A percentile compares a stretch with the other conserved stretches of the same genome.
These are phyloP conservation scores for Heimioporus sp. DNA, from an alignment of 768 basidiomycete genomes.

Conservation along the genomic window DNA sequence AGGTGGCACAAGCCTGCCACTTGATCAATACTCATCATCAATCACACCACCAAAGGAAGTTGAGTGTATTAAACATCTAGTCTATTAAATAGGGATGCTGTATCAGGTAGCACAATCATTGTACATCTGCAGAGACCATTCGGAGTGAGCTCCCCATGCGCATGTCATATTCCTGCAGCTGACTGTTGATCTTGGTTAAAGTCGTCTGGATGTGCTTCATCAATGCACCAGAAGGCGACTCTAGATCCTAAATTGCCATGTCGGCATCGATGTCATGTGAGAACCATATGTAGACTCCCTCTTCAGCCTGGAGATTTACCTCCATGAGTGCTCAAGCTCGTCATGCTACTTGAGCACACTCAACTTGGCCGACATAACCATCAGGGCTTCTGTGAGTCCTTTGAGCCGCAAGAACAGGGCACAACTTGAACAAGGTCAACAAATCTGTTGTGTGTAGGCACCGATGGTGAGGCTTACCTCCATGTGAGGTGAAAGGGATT, in stretches of 20 bases:
- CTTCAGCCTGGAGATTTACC: conserved; percentile 87
- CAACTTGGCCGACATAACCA: conserved; percentile 88
- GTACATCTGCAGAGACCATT: conserved; percentile 80
- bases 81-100: conserved; percentile 7
- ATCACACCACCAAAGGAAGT: too few relatives aligned
- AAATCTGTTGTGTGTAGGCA: background rate
- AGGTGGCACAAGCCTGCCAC: too few relatives aligned
- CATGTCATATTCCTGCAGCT: conserved; percentile 88
- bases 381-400: conserved; percentile 89
- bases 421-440: conserved; percentile 41
- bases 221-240: conserved; percentile 77
- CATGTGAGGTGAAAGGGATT: conserved; percentile 82
- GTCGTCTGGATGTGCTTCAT: conserved; percentile 95
- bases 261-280: background rate
- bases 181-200: conserved; percentile 92
- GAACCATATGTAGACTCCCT: conserved; percentile 37
- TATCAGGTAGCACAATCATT: conserved; percentile 30
- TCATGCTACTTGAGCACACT: conserved; percentile 94
- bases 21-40: too few relatives aligned
- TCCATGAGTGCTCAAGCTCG: conserved; percentile 90
- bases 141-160: conserved; percentile 83
- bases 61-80: conserved; percentile 4
- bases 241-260: conserved; percentile 59
- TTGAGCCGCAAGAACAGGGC: conserved; percentile 75
- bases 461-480: conserved; percentile 51